Evolutionary conservation across 2,329 filamentous ascomycete genomes (phyloP), one percentile per base, ranked within the genome.

Genomic region (Colletotrichum shisoi): DNA sequence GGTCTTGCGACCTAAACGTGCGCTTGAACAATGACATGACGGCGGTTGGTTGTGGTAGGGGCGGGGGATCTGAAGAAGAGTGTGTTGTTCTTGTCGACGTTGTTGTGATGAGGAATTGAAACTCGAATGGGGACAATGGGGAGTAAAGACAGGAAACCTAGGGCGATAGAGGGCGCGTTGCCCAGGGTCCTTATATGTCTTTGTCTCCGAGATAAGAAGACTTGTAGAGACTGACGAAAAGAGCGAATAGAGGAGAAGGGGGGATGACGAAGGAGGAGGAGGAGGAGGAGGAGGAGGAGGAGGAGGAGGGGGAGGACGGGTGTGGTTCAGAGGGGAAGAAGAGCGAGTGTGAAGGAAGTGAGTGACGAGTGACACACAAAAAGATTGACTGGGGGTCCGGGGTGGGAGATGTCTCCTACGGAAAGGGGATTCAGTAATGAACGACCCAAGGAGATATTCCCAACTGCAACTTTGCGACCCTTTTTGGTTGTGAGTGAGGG

Each of bases 11-110:
- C 79, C 89, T 85, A 82, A 95, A 94, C 76, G 93, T 94, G 79
- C 92, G 92, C 83, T 93, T 96, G 85, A 97, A 96, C 92, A 67
- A 44, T 21, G 64, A 67, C 64, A 97, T 97, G 80, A 78, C 76
- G 77, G 78, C 78, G 79, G 78, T 42, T 44, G 72, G 13, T 66
- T 69, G 51, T 40, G 49, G n/a, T 69, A 65, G 56, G 24, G 63
- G n/a, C 17, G 39, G 34, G 34, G 56, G 57, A 54, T 48, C 66
- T 61, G 57, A 65, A 57, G 57, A 68, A 62, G 51, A 34, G 49
- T 40, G 58, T 57, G 44, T 52, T 64, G 46, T 39, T 58, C 53
- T 52, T 53, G n/a, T 49, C 19, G 31, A 45, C 8, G 54, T 56
- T 61, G 68, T 37, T 45, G 57, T 62, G 56, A 39, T 62, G 49